Base-by-base conservation (phyloP, 2,329 filamentous ascomycete species). In the Diaporthe capsici region DNA sequence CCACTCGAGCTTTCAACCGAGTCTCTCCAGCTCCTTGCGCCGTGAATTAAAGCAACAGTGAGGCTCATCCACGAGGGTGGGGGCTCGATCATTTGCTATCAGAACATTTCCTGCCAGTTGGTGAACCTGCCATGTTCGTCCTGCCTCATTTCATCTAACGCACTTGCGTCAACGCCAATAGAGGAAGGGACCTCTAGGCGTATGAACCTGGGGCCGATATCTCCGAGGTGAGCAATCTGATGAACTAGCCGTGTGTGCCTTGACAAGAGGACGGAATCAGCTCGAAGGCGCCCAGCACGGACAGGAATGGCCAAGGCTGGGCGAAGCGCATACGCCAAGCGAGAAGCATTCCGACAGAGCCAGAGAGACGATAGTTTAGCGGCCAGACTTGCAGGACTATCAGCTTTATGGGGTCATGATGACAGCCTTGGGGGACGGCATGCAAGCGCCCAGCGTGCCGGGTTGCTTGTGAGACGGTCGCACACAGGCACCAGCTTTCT, bases 261-360 rank as follows among this genome's bases (percentile, higher is more conserved):
- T 15, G 34, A 53, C 28, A 22, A 51, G 2, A 68, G 44, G 31
- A 37, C 47, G 37, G 22, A 28, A 25, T 20, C 63, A 49, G 31
- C 1, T 17, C 22, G 28, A 53, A 9, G 47, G 2, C 15, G 13
- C 65, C 65, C 31, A 53, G 65, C 25, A 15, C 47, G 31, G 65
- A 68, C 47, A 68, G 22, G 47, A 53, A 53, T 53, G 49, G 49
- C 47, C 47, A 68, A 53, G 47, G 65, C 65, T 39, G 49, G 31
- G 47, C 65, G 31, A n/a, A 68, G 63, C 20, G 28, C 31, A 20
- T 49, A 15, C 34, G 47, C 65, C 65, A 53, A 68, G 47, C 44
- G 22, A 53, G 49, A 39, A 10, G 47, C 34, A 53, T 28, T 37
- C 44, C 65, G 63, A 51, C 63, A 37, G n/a, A 53, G 47, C 44